Evolutionary conservation across 768 basidiomycete species (phyloP), one percentile per base, ranked within the genome.

Genomic region (Trametes elegans): DNA sequence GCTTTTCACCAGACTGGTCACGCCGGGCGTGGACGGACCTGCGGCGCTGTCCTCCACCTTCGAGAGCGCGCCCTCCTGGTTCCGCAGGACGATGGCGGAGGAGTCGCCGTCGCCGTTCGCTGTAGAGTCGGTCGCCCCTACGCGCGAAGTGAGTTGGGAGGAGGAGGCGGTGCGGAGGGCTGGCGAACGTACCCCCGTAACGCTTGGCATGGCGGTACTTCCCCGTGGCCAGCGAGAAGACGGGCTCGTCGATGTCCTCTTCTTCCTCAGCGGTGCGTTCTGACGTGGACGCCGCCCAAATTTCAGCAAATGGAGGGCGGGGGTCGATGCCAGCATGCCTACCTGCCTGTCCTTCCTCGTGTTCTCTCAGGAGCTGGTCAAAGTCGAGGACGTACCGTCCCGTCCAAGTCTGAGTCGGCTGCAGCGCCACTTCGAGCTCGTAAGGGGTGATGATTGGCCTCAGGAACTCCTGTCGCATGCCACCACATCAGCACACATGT

Each of bases 371-470:
- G 2, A 91, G 68, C 50, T 75, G 75, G 7, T 76, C 80, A 57
- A 96, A 89, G 64, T 95, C 86, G 10, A 97, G 75, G 6, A 92
- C 78, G 67, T 96, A 95, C 60, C 74, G 74, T 6, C 84, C 89
- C 3, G 80, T 87, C 92, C 86, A 96, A 40, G 69, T 81, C 55
- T 79, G 81, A 46, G 86, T 82, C 1, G 77, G 75, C 53, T 82
- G 81, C 10, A 98, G 76, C 0, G 94, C 92, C 3, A 95, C 70
- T 60, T 87, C 82, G 16, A 97, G 76, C 66, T 99, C 97, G 68
- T 84, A 96, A 0, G 97, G 97, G 0, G 96, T 98, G 26, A 99
- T 78, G 41, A 99, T 97, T 0, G 96, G 95, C 21, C 84, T 75
- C 27, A 88, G 76, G 67, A 94, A 99, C 9, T 98, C 95, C 89